phyloP scores from a whole-genome alignment of 352 stramenopile genomes.

The Pythium rhizo-oryzae region DNA sequence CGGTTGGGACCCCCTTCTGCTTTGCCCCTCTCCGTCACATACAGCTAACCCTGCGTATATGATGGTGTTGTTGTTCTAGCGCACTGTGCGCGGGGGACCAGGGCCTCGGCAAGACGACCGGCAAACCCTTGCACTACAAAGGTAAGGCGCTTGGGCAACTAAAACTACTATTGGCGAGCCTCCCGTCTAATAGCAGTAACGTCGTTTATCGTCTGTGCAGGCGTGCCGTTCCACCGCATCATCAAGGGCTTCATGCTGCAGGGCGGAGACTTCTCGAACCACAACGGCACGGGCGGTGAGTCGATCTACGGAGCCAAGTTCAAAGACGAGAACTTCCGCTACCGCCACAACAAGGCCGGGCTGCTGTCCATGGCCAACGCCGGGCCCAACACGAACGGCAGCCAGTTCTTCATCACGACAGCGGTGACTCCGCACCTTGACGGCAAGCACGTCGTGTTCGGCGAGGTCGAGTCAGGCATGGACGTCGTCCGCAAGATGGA shows the following conservation, averaged over 20 bases:
- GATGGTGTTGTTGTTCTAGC: constrained; percentile 11
- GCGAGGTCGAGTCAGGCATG: constrained; percentile 88
- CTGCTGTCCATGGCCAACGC: constrained; percentile 96
- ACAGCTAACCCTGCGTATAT: background rate
- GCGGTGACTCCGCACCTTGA: constrained; percentile 95
- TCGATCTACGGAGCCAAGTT: constrained; percentile 95
- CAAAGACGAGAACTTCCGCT: constrained; percentile 94
- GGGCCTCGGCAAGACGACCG: constrained; percentile 61
- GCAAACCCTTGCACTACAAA: constrained; percentile 66
- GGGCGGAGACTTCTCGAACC: constrained; percentile 75
- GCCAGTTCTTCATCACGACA: constrained; percentile 87
- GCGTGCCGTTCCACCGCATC: constrained; percentile 78
- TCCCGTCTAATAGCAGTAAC: background rate
- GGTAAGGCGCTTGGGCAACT: constrained; percentile 19
- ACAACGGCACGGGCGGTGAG: constrained; percentile 93
- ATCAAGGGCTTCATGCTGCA: constrained; percentile 91
- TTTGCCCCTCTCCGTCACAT: background rate
- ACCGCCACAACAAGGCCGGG: constrained; percentile 93
- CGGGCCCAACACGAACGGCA: constrained; percentile 74
- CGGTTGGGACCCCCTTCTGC: constrained; percentile 19
- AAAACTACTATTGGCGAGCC: background rate
- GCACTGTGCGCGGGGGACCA: constrained; percentile 71
- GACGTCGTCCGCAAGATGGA: constrained; percentile 92
- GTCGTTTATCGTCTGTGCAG: constrained; percentile 14
- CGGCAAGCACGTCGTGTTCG: constrained; percentile 99